A percentile compares a stretch with the other conserved stretches of the same genome.
Evolutionary conservation across 257 asterid genomes (phyloP).

Genomic region (Striga asiatica): DNA sequence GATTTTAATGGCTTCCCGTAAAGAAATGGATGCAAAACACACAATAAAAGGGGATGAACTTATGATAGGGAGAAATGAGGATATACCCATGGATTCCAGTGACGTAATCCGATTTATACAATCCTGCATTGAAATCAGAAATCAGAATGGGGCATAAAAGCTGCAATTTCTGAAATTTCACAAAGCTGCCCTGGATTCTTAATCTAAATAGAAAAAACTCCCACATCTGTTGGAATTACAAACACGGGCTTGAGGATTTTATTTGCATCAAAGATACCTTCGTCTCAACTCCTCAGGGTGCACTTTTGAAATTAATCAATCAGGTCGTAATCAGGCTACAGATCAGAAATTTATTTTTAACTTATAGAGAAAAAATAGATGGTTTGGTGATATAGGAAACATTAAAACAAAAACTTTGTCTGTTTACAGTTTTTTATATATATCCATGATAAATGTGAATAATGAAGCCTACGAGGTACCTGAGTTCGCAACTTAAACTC

Average conservation of each 20-base stretch:
- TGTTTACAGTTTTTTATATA: too few species aligned
- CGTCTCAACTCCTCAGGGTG: neutral
- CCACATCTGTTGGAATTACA: neutral
- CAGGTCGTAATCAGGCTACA: too few species aligned
- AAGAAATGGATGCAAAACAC: neutral
- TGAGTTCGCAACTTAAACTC: conserved; percentile 94
- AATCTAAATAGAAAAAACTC: neutral
- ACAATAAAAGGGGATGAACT: neutral
- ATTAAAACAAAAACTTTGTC: too few species aligned
- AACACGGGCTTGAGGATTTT: neutral
- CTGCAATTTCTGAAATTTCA: neutral
- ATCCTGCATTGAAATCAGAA: conserved; percentile 53
- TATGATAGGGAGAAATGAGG: conserved; percentile 10
- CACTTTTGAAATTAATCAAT: neutral
- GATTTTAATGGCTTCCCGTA: neutral
- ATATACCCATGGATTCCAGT: conserved; percentile 76
- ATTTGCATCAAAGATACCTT: too few species aligned
- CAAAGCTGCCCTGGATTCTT: neutral
- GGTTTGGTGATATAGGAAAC: too few species aligned
- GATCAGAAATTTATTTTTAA: too few species aligned
- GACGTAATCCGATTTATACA: conserved; percentile 79
- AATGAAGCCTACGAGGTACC: conserved; percentile 29
- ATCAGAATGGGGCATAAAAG: conserved; percentile 7
- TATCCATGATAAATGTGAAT: conserved; percentile 6
- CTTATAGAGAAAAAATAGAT: too few species aligned